A percentile compares a stretch with the other conserved stretches of the same genome.
Evolutionary conservation across 352 stramenopile genomes (phyloP).

Genomic region (Phytophthora parvispora): DNA sequence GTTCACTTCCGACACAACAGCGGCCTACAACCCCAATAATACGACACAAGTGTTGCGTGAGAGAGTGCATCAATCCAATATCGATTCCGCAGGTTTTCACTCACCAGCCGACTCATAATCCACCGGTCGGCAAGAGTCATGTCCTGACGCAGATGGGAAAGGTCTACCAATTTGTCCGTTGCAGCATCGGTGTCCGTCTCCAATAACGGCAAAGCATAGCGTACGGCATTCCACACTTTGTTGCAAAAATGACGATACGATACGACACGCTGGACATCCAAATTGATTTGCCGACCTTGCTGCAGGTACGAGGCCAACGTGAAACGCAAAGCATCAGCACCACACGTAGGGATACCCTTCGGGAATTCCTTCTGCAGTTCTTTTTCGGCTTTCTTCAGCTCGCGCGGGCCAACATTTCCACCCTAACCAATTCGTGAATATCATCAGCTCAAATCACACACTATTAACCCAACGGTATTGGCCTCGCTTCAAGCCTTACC

Average conservation of each 20-base stretch:
- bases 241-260: conserved; percentile 92
- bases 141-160: conserved; percentile 38
- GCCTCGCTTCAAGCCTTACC: conserved; percentile 37
- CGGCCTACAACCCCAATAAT: conserved; percentile 35
- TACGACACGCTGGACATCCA: conserved; percentile 88
- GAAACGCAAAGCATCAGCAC: conserved; percentile 98
- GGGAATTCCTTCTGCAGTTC: conserved; percentile 98
- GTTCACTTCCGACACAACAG: conserved; percentile 70
- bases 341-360: conserved; percentile 98
- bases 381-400: conserved; percentile 97
- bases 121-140: conserved; percentile 83
- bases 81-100: background rate
- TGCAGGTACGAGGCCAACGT: conserved; percentile 97
- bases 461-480: background rate
- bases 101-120: conserved; percentile 88
- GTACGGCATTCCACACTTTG: conserved; percentile 91
- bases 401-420: conserved; percentile 84
- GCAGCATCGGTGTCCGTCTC: conserved; percentile 21
- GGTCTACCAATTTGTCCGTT: conserved; percentile 10
- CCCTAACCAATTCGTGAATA: conserved; percentile 31
- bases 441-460: conserved; percentile 1
- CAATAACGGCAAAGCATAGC: conserved; percentile 78
- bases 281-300: conserved; percentile 91
- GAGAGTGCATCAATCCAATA: too few relatives aligned
- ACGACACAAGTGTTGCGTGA: too few relatives aligned